Base-by-base conservation (phyloP, 148 eudicot species). In the Linanthus parryae region DNA sequence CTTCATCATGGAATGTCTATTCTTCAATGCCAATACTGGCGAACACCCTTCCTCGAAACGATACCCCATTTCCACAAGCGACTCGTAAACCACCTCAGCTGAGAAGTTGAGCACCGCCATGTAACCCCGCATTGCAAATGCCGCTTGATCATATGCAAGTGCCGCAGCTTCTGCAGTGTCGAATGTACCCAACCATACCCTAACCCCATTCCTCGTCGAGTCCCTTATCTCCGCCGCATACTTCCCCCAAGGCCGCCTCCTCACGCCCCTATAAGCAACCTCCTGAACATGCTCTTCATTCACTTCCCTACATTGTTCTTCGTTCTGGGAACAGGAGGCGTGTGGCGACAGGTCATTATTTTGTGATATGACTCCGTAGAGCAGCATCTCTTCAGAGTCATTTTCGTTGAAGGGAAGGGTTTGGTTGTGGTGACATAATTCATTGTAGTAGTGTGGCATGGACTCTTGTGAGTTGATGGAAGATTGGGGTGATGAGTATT, bases 191-290 rank as follows among this genome's bases (percentile, higher is more conserved):
- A 53, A 22, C 57, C 57, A 53, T 14, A 53, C 57, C 20, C 57
- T 53, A 23, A 36, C 31, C 28, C 57, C 44, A 24, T 36, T 53
- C 44, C 57, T 53, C 8, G 57, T 53, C 57, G 57, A 36, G 44
- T 53, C 57, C 17, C 57, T 53, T 53, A 53, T 53, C 27, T 53
- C 57, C n/a, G 57, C 57, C 13, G 44, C 57, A n/a, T 53, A 53
- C 44, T 53, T 53, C 36, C 57, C 57, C 57, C 57, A 53, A 7
- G 57, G 57, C 13, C 57, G 57, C 30, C 44, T 53, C 4, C 57
- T 27, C n/a, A 53, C 57, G 19, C 57, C 57, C 36, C 57, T 36
- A 10, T 53, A 53, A 4, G 44, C 18, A 28, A 53, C 44, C 30
- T 21, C 57, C 22, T 53, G 26, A 9, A 12, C 34, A 31, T 15